These are phyloP conservation scores for Cyathus striatus DNA, from an alignment of 768 basidiomycete species.

Conservation along the genomic window DNA sequence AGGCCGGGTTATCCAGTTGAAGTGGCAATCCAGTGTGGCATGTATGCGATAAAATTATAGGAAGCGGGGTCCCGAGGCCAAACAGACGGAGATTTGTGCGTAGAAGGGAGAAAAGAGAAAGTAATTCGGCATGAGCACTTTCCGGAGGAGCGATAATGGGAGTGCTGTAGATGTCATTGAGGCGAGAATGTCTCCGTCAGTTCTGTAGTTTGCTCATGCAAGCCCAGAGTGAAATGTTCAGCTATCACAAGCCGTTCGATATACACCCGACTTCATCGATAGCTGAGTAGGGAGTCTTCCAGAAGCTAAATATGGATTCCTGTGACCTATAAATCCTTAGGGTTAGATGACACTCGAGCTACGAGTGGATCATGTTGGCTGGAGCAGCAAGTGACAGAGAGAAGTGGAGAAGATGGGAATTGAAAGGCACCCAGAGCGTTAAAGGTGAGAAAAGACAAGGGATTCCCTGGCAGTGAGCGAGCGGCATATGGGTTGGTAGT, in stretches of 20 bases:
- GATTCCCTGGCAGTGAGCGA: conserved; percentile 5
- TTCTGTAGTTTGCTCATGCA: too few relatives aligned
- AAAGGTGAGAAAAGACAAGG: conserved; percentile 28
- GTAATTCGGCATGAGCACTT: conserved; percentile 29
- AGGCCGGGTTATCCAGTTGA: conserved; percentile 10
- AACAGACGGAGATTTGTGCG: conserved; percentile 44
- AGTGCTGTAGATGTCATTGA: conserved; percentile 31
- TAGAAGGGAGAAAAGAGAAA: conserved; percentile 14
- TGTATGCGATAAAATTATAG: conserved; percentile 11
- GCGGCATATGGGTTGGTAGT: conserved; percentile 11
- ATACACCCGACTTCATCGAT: too few relatives aligned
- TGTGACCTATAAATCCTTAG: conserved; percentile 39
- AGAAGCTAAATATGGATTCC: conserved; percentile 23
- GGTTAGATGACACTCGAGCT: conserved; percentile 55
- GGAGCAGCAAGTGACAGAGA: conserved; percentile 34
- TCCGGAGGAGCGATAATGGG: conserved; percentile 48
- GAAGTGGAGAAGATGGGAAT: conserved; percentile 30
- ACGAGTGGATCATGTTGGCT: conserved; percentile 46
- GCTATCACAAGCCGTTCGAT: conserved; percentile 10
- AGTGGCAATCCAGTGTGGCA: conserved; percentile 21
- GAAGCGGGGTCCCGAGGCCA: conserved; percentile 48
- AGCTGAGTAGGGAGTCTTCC: conserved; percentile 18
- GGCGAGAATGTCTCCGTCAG: conserved; percentile 18
- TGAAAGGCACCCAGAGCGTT: conserved; percentile 57
- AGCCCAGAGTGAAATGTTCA: too few relatives aligned